These are phyloP conservation scores for Lipomyces sp. DNA, from an alignment of 805 yeast species.

Conservation along the genomic window DNA sequence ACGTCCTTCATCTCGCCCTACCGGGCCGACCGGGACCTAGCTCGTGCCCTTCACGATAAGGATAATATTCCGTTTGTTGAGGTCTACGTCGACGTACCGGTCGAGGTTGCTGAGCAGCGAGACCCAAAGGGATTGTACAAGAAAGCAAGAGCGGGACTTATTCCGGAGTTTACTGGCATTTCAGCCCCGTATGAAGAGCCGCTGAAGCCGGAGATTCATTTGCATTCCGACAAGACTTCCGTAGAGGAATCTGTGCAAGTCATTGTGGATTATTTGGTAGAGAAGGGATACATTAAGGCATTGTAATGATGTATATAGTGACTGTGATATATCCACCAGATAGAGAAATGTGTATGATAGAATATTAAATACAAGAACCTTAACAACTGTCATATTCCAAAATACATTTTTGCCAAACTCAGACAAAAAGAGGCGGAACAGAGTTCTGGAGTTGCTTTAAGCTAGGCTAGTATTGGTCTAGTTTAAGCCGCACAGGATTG, in stretches of 20 bases:
- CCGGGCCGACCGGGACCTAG: slow-evolving; percentile 78
- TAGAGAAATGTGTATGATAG: slow-evolving; percentile 2
- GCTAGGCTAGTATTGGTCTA: background rate
- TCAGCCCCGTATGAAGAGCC: slow-evolving; percentile 97
- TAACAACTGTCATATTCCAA: background rate
- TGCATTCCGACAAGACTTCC: slow-evolving; percentile 69
- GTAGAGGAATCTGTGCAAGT: slow-evolving; percentile 81
- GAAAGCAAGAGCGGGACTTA: slow-evolving; percentile 93
- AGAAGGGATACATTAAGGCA: slow-evolving; percentile 18
- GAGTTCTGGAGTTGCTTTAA: background rate
- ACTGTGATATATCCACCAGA: background rate
- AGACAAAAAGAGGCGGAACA: background rate
- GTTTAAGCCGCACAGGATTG: slow-evolving; percentile 10
- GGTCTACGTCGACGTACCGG: slow-evolving; percentile 90
- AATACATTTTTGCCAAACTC: background rate
- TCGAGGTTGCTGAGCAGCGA: slow-evolving; percentile 92
- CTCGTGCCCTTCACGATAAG: slow-evolving; percentile 80
- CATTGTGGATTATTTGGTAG: slow-evolving; percentile 65
- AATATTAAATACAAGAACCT: background rate
- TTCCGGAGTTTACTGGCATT: slow-evolving; percentile 93
- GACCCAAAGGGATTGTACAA: slow-evolving; percentile 97
- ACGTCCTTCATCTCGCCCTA: slow-evolving; percentile 95
- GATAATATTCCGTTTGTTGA: slow-evolving; percentile 83
- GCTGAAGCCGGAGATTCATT: slow-evolving; percentile 76
- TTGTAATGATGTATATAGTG: slow-evolving; percentile 3